Conservation (phyloP, 1,139 yeast genomes). For the Yamadazyma dushanensis region DNA sequence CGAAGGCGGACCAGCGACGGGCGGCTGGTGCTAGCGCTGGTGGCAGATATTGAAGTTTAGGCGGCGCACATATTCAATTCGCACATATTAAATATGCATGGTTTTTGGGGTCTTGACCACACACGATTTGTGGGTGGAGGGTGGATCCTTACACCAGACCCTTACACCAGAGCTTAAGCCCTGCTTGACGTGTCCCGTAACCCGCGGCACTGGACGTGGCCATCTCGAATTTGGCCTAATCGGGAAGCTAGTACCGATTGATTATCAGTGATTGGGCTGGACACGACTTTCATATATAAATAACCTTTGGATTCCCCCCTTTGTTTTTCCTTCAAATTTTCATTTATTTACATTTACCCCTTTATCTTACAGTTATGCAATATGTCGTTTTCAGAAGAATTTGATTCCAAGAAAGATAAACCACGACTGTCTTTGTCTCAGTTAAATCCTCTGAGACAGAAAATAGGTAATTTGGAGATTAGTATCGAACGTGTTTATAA, state of each 20-base stretch:
- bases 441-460: conserved; percentile 22
- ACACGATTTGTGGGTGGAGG: too few species aligned
- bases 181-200: too few species aligned
- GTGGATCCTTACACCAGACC: too few species aligned
- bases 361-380: conserved; percentile 11
- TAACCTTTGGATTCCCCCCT: background rate
- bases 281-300: conserved; percentile 3
- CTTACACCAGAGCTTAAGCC: too few species aligned
- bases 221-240: too few species aligned
- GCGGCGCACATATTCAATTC: too few species aligned
- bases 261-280: background rate
- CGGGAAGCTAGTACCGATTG: background rate
- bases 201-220: too few species aligned
- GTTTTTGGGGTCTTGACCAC: too few species aligned
- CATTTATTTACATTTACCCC: background rate
- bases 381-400: conserved; percentile 34
- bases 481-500: conserved; percentile 30
- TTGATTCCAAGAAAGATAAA: conserved; percentile 37
- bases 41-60: too few species aligned
- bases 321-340: conserved; percentile 1
- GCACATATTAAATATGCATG: too few species aligned
- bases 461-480: conserved; percentile 24
- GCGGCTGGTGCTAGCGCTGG: background rate
- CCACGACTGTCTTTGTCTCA: conserved; percentile 49
- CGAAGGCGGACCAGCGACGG: background rate